phyloP scores from a whole-genome alignment of 179 eudicot genomes.

The Pouteria campechiana region DNA sequence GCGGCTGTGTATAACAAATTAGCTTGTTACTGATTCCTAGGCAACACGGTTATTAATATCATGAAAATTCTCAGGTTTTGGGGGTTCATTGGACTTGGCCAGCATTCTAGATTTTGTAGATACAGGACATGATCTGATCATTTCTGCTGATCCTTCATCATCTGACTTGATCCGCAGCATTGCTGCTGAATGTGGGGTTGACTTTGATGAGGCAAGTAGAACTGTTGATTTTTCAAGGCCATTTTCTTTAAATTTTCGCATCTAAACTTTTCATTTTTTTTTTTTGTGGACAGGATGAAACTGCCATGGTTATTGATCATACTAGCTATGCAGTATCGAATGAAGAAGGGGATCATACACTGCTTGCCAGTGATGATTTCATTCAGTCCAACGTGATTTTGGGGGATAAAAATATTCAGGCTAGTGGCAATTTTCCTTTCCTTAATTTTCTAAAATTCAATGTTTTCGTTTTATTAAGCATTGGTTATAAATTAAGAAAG shows the following conservation, averaged over 20 bases:
- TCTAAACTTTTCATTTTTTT: background rate
- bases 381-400: constrained; percentile 61
- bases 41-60: no score
- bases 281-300: constrained; percentile 40
- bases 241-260: no score
- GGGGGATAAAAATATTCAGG: constrained; percentile 70
- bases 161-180: constrained; percentile 75
- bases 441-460: no score
- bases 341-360: constrained; percentile 64
- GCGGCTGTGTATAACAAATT: no score
- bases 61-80: constrained; percentile 31
- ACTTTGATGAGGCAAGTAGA: constrained; percentile 72
- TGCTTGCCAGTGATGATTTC: constrained; percentile 51
- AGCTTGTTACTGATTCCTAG: no score
- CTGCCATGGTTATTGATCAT: constrained; percentile 72
- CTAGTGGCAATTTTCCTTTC: no score
- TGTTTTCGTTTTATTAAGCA: no score
- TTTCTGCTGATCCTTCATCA: constrained; percentile 57
- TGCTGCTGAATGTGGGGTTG: constrained; percentile 77
- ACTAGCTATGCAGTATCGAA: constrained; percentile 63
- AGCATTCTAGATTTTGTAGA: constrained; percentile 72
- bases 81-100: constrained; percentile 58
- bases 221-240: no score
- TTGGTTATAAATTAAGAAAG: no score
- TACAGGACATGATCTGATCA: constrained; percentile 71